Evolutionary conservation across 148 eudicot species (phyloP).

Genomic region (Drosera capensis): DNA sequence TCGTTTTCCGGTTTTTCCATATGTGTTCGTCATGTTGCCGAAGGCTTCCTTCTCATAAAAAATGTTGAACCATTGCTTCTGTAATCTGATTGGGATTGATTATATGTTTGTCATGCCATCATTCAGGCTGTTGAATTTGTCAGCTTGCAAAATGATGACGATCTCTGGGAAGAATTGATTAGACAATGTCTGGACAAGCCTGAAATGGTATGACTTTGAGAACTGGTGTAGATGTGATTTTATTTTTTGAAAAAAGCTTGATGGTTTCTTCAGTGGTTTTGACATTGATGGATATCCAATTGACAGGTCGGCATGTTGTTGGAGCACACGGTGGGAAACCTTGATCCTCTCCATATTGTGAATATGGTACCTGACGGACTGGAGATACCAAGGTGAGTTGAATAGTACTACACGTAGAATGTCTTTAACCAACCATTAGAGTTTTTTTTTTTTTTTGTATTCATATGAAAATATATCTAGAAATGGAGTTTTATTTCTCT

Average conservation of each 20-base stretch:
- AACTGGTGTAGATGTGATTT: neutral
- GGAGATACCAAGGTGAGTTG: slow-evolving; percentile 86
- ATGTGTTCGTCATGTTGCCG: neutral
- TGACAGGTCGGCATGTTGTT: slow-evolving; percentile 77
- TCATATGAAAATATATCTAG: no score
- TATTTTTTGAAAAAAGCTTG: no score
- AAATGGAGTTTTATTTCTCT: no score
- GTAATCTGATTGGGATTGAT: neutral
- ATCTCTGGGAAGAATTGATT: slow-evolving; percentile 93
- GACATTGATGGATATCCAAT: neutral
- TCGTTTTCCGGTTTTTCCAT: neutral
- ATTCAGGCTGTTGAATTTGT: slow-evolving; percentile 94
- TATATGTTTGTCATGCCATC: slow-evolving; percentile 5
- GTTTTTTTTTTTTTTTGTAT: no score
- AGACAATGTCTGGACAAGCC: slow-evolving; percentile 71
- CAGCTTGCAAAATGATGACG: slow-evolving; percentile 90
- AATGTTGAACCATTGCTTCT: neutral
- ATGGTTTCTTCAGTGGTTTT: no score
- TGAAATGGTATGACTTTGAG: slow-evolving; percentile 57
- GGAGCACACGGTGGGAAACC: slow-evolving; percentile 96
- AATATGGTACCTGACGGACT: slow-evolving; percentile 85
- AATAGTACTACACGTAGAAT: neutral
- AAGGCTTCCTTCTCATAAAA: neutral
- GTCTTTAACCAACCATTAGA: no score
- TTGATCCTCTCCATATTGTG: slow-evolving; percentile 89